Base-by-base conservation (phyloP, 2,329 filamentous ascomycete species). In the Metarhizium sp. region DNA sequence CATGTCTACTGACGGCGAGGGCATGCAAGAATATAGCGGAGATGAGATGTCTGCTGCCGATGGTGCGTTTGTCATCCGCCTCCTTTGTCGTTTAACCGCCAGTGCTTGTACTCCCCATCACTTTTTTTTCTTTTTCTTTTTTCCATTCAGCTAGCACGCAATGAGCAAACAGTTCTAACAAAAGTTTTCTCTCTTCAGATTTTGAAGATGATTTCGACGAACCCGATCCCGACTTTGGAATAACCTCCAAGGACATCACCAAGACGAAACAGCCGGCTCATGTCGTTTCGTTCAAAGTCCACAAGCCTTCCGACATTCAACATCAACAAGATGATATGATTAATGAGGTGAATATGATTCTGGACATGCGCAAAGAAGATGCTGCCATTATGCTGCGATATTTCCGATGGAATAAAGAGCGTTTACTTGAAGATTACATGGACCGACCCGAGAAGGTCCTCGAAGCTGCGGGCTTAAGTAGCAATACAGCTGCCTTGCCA, bases 321-420 rank as follows among this genome's bases (percentile, higher is more conserved):
- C 78, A 75, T 38, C 88, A 95, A 66, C 94, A 99, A 70, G 84
- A 92, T 63, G 82, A 85, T 55, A 88, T 96, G 72, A 83, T 99
- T 63, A 80, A 87, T 62, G 92, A 97, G 67, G 91, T 97, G 58
- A 91, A 94, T 60, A 88, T 87, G 76, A 92, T 99, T 60, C 79
- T 99, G 40, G 89, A 92, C 57, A 85, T 96, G 67, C 85, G 88
- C 16, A 88, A 90, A 63, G 94, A 97, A 71, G 89, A 94, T 59
- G 86, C 89, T 0, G 92, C 92, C 29, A 96, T 99, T 53, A 78
- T 99, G 45, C 77, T 99, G 57, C 87, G 94, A 50, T 83, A 94
- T 71, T 90, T 89, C 63, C 82, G 91, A 66, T 99, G 94, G 94
- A 97, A 97, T 71, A 94, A 96, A 70, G 94, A 99, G 69, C 85